Evolutionary conservation across 495 filamentous ascomycete species (phyloP).

Genomic region (Xylaria palmicola): DNA sequence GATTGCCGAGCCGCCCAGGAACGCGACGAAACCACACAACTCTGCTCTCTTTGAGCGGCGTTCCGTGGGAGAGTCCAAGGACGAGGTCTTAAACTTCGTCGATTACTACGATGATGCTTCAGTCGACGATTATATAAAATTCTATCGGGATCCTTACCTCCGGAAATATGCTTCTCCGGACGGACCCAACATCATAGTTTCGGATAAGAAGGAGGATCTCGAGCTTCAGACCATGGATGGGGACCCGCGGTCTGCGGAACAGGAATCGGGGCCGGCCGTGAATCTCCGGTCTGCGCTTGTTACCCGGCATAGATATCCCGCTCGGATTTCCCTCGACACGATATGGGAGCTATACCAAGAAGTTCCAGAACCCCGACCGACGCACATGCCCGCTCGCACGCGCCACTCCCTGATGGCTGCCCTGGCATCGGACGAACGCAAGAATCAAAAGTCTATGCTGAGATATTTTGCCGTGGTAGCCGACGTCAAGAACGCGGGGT

Average conservation of each 20-base stretch:
- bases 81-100: conserved; percentile 49
- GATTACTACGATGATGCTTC: conserved; percentile 44
- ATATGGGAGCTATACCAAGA: conserved; percentile 44
- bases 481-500: conserved; percentile 68
- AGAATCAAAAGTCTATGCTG: conserved; percentile 61
- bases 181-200: conserved; percentile 43
- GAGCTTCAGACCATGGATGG: conserved; percentile 42
- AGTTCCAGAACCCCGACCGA: conserved; percentile 60
- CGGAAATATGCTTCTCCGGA: conserved; percentile 45
- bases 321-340: conserved; percentile 33
- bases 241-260: conserved; percentile 18
- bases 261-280: conserved; percentile 28
- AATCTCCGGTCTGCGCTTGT: conserved; percentile 35
- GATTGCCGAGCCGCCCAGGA: background rate
- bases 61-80: conserved; percentile 18
- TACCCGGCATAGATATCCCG: conserved; percentile 31
- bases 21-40: background rate
- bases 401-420: conserved; percentile 66
- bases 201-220: conserved; percentile 43
- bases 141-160: conserved; percentile 47
- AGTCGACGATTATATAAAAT: conserved; percentile 46
- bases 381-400: conserved; percentile 55
- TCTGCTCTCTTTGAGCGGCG: background rate
- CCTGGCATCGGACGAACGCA: conserved; percentile 62
- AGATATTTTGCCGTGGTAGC: conserved; percentile 81